Base-by-base conservation (phyloP, 1,284 basidiomycete species). In the Sanghuangporus baumii region DNA sequence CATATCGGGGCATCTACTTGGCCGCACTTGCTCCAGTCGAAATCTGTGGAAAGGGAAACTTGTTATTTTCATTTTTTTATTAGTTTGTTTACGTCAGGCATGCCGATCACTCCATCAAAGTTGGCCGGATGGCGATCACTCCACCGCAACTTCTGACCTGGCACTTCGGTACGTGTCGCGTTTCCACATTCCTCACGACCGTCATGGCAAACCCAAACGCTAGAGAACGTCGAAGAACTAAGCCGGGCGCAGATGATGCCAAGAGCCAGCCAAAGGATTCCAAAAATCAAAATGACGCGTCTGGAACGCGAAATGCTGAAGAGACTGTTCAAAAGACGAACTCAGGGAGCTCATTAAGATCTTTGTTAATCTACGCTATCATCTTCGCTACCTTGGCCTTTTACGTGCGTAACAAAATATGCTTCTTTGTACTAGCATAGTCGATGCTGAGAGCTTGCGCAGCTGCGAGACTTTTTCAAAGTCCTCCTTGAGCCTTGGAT, bases 401-500 rank as follows among this genome's bases (percentile, higher is more conserved):
- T 37, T 37, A 16, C 52, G 52, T 54, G 37, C 52, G 52, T 37
- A 14, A 8, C 26, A 36, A 48, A 12, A 6, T 36, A n/a, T 12
- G 6, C 31, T n/a, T 16, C 8, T 37, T 23, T 9, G 20, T 48
- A 36, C 16, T 7, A 48, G 23, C 7, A 18, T 51, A 23, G 34
- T 31, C 16, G n/a, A 7, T n/a, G 8, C 26, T 48, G 43, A 59
- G 12, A 31, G 7, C n/a, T 34, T 9, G 20, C 2, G 20, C 34
- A 57, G 55, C 23, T 57, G 12, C 31, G 34, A 8, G 52, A 54
- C 52, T 54, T 54, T 37, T 18, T 66, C 43, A 63, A 63, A 48
- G 41, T 62, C 11, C 55, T 67, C 38, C 52, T 68, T 55, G 64
- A 64, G 31, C 48, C 62, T 36, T 69, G 68, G 66, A 55, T 60